Base-by-base conservation (phyloP, 371 early-diverging fungal species). In the Rhizopus delemar region DNA sequence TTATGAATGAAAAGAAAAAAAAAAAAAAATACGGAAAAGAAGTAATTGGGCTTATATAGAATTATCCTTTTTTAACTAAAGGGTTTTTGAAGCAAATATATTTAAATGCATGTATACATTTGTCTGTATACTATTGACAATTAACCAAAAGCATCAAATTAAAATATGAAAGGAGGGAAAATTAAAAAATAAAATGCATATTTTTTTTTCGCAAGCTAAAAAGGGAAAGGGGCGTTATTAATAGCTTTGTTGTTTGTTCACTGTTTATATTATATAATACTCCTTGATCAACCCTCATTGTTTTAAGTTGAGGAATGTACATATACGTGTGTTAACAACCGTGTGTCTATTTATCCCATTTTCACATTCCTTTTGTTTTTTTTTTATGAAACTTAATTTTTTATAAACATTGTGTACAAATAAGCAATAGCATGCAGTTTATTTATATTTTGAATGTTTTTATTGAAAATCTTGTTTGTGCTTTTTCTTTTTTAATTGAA, bases 91-190 rank as follows among this genome's bases (percentile, higher is more conserved):
- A n/a, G 15, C 7, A 41, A 33, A 5, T 32, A 33, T 55, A 16
- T 11, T 28, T 55, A 54, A 41, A 8, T 12, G 15, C 38, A 13
- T 41, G 28, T 38, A 32, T 45, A 52, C 16, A n/a, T 51, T 32
- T 51, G 31, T 32, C 15, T 34, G 41, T 36, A 48, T 48, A 28
- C 28, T 48, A 48, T 48, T 48, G 48, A 48, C 48, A 48, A 8
- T 16, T 43, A 43, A 43, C 48, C 39, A 43, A 55, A 52, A 16
- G 46, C 22, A 45, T 48, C 31, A 48, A 48, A 48, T 48, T 48
- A 48, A 48, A 48, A 48, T 48, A 48, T 48, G 48, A 48, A 48
- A 28, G 43, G 43, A 43, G 43, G 43, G 43, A 13, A 13, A 43
- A 43, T 5, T 39, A 39, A 39, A 9, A 39, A 39, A 12, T n/a